phyloP scores from a whole-genome alignment of 2,329 filamentous ascomycete genomes.

The Colletotrichum sp. region DNA sequence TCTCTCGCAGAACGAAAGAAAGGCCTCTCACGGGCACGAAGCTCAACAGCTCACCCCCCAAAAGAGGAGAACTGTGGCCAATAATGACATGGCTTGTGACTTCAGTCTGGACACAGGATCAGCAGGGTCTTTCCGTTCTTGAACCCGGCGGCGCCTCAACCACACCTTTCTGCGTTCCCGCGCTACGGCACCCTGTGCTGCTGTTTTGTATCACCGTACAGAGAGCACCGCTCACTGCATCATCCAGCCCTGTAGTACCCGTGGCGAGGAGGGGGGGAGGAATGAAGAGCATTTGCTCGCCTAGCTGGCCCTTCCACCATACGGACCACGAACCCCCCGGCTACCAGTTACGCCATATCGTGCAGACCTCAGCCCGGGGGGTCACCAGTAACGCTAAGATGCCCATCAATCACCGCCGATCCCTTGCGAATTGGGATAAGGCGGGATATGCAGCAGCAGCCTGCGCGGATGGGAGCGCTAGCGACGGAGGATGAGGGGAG shows the following conservation, averaged over 20 bases:
- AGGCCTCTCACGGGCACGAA: neutral
- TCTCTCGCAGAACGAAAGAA: neutral
- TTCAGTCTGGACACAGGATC: constrained; percentile 20
- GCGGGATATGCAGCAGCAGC: constrained; percentile 6
- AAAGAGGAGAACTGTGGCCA: constrained; percentile 5
- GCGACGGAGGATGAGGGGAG: neutral
- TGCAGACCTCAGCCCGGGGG: constrained; percentile 3
- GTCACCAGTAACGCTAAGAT: constrained; percentile 6
- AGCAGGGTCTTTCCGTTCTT: constrained; percentile 24
- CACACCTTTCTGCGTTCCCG: neutral
- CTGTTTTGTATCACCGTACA: neutral
- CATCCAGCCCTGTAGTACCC: constrained; percentile 16
- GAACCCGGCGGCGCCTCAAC: neutral
- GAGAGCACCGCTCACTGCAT: constrained; percentile 11
- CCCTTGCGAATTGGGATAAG: constrained; percentile 5
- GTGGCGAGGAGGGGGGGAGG: constrained; percentile 9
- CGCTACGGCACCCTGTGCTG: neutral
- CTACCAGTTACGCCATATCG: constrained; percentile 20
- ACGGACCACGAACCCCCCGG: neutral
- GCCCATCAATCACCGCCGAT: constrained; percentile 23
- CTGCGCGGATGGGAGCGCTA: constrained; percentile 2
- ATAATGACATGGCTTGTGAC: constrained; percentile 17
- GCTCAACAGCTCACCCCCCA: neutral
- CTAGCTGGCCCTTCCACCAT: neutral
- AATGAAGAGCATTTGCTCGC: neutral